Conservation (phyloP, 805 yeast species). For the Isabelozyma gotoi region DNA sequence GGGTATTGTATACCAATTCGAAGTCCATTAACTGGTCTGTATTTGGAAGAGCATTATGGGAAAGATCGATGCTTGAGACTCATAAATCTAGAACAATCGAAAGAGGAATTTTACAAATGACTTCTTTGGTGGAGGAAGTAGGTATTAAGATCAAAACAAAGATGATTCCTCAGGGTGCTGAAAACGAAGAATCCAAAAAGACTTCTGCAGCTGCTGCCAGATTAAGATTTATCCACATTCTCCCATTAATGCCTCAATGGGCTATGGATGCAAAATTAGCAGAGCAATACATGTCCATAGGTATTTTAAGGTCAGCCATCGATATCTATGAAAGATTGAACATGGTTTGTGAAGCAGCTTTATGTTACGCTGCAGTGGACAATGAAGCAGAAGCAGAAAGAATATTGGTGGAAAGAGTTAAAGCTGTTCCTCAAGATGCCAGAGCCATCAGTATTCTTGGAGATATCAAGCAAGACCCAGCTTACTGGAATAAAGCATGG, state of each 20-base stretch:
- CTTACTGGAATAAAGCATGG: slow-evolving; percentile 86
- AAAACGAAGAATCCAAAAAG: slow-evolving; percentile 20
- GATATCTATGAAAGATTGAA: slow-evolving; percentile 82
- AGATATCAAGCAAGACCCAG: slow-evolving; percentile 76
- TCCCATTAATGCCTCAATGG: slow-evolving; percentile 85
- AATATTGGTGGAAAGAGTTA: slow-evolving; percentile 55
- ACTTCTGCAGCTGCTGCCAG: slow-evolving; percentile 50
- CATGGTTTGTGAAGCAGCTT: slow-evolving; percentile 78
- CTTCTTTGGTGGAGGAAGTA: slow-evolving; percentile 84
- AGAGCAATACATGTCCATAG: slow-evolving; percentile 80
- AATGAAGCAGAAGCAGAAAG: slow-evolving; percentile 65
- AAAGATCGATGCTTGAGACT: slow-evolving; percentile 81
- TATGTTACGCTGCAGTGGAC: slow-evolving; percentile 87
- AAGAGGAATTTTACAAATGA: slow-evolving; percentile 91
- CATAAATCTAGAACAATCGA: slow-evolving; percentile 82
- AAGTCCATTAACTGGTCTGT: slow-evolving; percentile 67
- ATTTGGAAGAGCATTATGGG: slow-evolving; percentile 84
- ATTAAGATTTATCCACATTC: slow-evolving; percentile 65
- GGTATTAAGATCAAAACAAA: slow-evolving; percentile 65
- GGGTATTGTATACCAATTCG: slow-evolving; percentile 60
- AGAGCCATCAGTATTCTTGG: slow-evolving; percentile 84
- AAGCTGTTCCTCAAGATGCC: slow-evolving; percentile 67
- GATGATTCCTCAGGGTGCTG: slow-evolving; percentile 47
- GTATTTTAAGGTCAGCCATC: slow-evolving; percentile 81
- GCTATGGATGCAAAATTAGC: slow-evolving; percentile 78